These are phyloP conservation scores for Lagenaria siceraria DNA, from an alignment of 306 rosid genomes.

Conservation along the genomic window DNA sequence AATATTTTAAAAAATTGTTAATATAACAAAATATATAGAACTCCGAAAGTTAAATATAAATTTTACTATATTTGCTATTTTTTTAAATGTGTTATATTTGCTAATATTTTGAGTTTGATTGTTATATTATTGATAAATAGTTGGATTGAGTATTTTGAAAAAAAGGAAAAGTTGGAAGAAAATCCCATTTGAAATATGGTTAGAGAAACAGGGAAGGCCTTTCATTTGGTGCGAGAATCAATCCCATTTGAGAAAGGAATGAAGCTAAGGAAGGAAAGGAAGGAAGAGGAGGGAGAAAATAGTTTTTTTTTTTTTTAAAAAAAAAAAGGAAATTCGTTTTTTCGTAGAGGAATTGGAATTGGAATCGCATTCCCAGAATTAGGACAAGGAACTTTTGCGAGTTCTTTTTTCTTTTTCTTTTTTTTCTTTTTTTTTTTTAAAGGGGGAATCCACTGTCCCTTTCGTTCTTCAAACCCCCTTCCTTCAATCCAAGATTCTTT, in stretches of 20 bases:
- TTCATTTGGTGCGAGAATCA: conserved; percentile 47
- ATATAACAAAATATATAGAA: too few species aligned
- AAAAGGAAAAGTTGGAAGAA: not conserved
- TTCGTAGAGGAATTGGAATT: not conserved
- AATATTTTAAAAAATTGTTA: too few species aligned
- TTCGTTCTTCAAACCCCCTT: not conserved
- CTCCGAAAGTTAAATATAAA: too few species aligned
- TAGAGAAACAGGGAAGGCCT: conserved; percentile 12
- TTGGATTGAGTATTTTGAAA: too few species aligned
- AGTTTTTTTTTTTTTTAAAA: too few species aligned
- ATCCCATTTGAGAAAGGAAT: conserved; percentile 27
- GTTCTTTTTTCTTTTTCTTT: not conserved
- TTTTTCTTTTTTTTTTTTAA: not conserved
- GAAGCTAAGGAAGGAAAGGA: not conserved
- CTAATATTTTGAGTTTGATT: too few species aligned
- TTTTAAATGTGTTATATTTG: too few species aligned
- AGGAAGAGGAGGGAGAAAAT: not conserved
- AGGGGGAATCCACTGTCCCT: not conserved
- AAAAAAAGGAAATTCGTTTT: not conserved
- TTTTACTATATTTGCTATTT: too few species aligned
- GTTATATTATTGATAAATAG: too few species aligned
- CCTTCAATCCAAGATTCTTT: conserved; percentile 10
- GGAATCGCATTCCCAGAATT: conserved; percentile 67
- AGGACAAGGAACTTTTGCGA: conserved; percentile 8
- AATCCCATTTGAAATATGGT: not conserved